Percentiles rank a stretch among this genome's conserved stretches.
Evolutionary conservation across 225 moss, liverwort and hornwort genomes (phyloP).

Genomic region (Sphagnum contortum): DNA sequence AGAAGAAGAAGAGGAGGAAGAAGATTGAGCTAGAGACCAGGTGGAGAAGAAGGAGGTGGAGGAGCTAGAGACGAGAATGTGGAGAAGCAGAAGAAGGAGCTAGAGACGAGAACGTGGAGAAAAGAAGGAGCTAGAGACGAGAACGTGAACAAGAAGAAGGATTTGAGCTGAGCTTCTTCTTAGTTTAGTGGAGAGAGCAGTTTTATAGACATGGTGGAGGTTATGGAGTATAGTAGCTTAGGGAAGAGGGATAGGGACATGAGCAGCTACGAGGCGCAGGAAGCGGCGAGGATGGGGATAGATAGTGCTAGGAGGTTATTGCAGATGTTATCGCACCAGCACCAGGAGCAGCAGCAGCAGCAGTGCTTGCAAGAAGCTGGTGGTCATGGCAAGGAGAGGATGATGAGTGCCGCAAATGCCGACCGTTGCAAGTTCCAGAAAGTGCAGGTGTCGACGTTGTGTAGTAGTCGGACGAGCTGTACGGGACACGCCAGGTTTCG

Average conservation of each 20-base stretch:
- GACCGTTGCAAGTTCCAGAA: constrained; percentile 60
- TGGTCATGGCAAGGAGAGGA: constrained; percentile 1
- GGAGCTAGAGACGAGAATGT: no score
- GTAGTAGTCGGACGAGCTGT: constrained; percentile 13
- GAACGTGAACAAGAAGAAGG: no score
- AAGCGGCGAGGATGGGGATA: constrained; percentile 11
- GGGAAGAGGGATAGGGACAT: constrained; percentile 9
- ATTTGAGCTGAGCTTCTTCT: no score
- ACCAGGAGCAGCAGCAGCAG: background rate
- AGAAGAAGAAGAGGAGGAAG: no score
- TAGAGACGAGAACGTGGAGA: no score
- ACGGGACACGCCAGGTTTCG: constrained; percentile 69
- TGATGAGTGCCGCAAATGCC: constrained; percentile 31
- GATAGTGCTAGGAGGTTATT: constrained; percentile 18
- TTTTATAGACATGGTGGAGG: constrained; percentile 6
- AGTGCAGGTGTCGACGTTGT: constrained; percentile 24
- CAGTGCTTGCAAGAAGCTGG: no score
- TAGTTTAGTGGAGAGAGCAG: no score
- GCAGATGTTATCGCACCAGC: constrained; percentile 11
- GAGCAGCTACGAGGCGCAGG: constrained; percentile 9
- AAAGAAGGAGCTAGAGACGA: no score
- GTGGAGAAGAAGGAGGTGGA: no score
- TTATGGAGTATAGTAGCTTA: constrained; percentile 8
- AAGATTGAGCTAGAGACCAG: no score
- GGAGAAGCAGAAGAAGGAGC: no score